Evolutionary conservation across 768 basidiomycete genomes (phyloP), one percentile per base, ranked within the genome.

Genomic region (Kwoniella sp.): DNA sequence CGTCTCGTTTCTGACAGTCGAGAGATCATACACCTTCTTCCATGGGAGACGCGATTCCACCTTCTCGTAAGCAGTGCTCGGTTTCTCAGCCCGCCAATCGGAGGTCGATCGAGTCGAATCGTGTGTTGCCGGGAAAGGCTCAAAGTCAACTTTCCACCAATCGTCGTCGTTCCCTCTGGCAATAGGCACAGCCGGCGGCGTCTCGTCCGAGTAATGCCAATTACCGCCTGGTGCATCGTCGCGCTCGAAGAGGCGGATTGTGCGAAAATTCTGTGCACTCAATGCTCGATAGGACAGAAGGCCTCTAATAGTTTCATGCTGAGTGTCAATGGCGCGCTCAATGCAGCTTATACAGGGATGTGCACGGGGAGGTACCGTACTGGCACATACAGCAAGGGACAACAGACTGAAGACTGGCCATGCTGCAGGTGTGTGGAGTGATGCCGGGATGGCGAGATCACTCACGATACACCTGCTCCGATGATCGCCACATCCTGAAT

Each of bases 401-500:
- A n/a, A n/a, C n/a, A n/a, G n/a, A n/a, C n/a, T n/a, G n/a, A n/a
- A n/a, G n/a, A n/a, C n/a, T n/a, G 20, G 13, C n/a, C n/a, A n/a
- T n/a, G n/a, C n/a, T n/a, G n/a, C n/a, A n/a, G n/a, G n/a, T n/a
- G n/a, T n/a, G n/a, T n/a, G n/a, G n/a, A n/a, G n/a, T n/a, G n/a
- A n/a, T n/a, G n/a, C n/a, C n/a, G n/a, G n/a, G n/a, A n/a, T n/a
- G 2, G 25, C 13, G 11, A 22, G 3, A 5, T 4, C 4, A 65
- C 67, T 57, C 45, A 68, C 67, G 63, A 65, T 9, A 66, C 66
- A 7, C 72, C 72, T 1, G 67, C 72, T 28, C 72, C 72, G 25
- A 73, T 68, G 26, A 73, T 62, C 8, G 72, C 72, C 22, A 73
- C 72, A 29, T 60, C 51, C 59, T 71, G 63, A 34, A 73, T 66